A percentile compares a stretch with the other conserved stretches of the same genome.
Conservation (phyloP, 768 basidiomycete species). For the Suillus brevipes region DNA sequence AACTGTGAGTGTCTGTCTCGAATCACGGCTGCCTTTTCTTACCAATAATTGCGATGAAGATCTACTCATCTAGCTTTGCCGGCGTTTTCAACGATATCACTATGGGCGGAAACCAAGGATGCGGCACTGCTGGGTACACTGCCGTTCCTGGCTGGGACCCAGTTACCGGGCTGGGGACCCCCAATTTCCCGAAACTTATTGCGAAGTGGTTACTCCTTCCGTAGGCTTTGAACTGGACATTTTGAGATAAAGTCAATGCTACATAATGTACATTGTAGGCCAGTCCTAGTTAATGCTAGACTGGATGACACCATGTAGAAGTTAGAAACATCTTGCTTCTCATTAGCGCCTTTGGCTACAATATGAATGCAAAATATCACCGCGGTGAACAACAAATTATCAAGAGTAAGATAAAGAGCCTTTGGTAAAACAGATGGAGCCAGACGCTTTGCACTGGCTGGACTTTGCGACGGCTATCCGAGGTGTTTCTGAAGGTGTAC, state of each 20-base stretch:
- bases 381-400: too few relatives aligned
- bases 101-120: slow-evolving; percentile 40
- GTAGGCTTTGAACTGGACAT: slow-evolving; percentile 17
- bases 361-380: slow-evolving; percentile 21
- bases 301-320: too few relatives aligned
- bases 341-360: background rate
- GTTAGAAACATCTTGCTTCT: too few relatives aligned
- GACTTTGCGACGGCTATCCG: background rate
- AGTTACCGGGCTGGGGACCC: slow-evolving; percentile 38
- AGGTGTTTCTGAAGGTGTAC: slow-evolving; percentile 26
- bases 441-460: background rate
- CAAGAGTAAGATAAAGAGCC: slow-evolving; percentile 33
- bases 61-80: slow-evolving; percentile 41
- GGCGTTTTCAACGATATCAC: slow-evolving; percentile 47
- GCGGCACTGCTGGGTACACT: slow-evolving; percentile 37
- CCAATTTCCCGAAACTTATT: slow-evolving; percentile 51
- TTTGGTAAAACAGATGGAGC: slow-evolving; percentile 9
- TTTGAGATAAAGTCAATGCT: background rate
- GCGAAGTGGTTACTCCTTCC: slow-evolving; percentile 42
- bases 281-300: background rate
- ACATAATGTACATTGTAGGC: background rate
- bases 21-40: background rate
- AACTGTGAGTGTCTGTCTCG: slow-evolving; percentile 15
- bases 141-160: slow-evolving; percentile 28
- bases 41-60: slow-evolving; percentile 25